Base-by-base conservation (phyloP, 2,329 filamentous ascomycete species). In the Apiospora phragmitis region DNA sequence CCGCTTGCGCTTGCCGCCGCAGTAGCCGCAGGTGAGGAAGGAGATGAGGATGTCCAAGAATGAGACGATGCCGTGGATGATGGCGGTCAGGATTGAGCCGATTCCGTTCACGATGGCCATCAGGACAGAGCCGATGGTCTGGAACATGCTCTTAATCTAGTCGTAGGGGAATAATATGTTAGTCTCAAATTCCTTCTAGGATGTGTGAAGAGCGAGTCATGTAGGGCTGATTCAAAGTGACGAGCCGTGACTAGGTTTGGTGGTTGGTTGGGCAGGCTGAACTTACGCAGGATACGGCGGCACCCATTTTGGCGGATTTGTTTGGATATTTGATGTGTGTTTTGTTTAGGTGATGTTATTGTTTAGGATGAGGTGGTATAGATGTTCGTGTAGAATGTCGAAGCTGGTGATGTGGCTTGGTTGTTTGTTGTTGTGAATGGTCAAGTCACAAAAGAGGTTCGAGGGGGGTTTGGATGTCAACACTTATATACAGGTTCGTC, bases 201-300 rank as follows among this genome's bases (percentile, higher is more conserved):
- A n/a, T 8, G 43, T 9, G 43, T 43, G 18, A 45, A 45, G 41
- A 16, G 12, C 43, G 18, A 45, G 43, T n/a, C 26, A 18, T 18
- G 26, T 70, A 69, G 35, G 45, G 45, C 49, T 42, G 32, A 8
- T n/a, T n/a, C n/a, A n/a, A n/a, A 16, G 55, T 7, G 38, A 12
- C 9, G 11, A n/a, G 21, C 6, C 21, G 21, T 38, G 29, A 38
- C 29, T 62, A 62, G 55, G 55, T 38, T 62, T 38, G 18, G 55
- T 12, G 18, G 32, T 38, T 29, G 49, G n/a, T n/a, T n/a, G n/a
- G 18, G 32, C n/a, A 62, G 55, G 26, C 24, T 6, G 16, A 68
- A 88, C 92, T 78, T 93, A 95, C 93, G 80, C 93, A 95, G 80
- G 93, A 95, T 75, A 94, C 86, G 78, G 96, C 91, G 82, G 92